A percentile compares a stretch with the other conserved stretches of the same genome.
phyloP scores from a whole-genome alignment of 768 basidiomycete species.

The Agaricus sinodeliciosus region DNA sequence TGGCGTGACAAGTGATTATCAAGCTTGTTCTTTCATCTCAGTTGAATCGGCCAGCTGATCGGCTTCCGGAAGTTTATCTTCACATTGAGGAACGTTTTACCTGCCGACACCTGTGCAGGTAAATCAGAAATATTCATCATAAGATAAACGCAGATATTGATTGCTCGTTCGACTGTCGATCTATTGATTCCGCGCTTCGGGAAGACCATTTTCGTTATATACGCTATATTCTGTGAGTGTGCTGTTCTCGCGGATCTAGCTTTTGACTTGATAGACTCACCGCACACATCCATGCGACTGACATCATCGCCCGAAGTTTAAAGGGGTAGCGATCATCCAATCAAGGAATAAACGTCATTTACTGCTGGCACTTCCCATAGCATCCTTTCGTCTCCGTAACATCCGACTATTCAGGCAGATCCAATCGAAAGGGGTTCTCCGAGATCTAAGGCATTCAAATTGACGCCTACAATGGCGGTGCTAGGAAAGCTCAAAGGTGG shows the following conservation, averaged over 20 bases:
- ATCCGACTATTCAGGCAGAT: slow-evolving; percentile 1
- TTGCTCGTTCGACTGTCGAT: background rate
- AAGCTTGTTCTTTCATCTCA: background rate
- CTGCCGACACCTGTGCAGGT: slow-evolving; percentile 3
- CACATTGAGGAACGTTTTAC: background rate
- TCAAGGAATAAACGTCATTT: slow-evolving; percentile 7
- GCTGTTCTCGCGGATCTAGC: background rate
- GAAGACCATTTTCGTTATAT: background rate
- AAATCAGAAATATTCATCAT: slow-evolving; percentile 5
- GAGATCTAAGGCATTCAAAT: background rate
- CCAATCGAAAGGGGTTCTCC: background rate
- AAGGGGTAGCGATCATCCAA: slow-evolving; percentile 2
- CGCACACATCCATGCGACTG: background rate
- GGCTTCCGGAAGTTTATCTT: slow-evolving; percentile 6
- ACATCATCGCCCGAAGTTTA: slow-evolving; percentile 6
- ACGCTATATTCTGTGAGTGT: background rate
- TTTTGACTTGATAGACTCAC: background rate
- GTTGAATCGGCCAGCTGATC: slow-evolving; percentile 6
- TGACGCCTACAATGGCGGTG: background rate
- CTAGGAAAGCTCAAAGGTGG: slow-evolving; percentile 1
- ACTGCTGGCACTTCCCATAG: slow-evolving; percentile 7
- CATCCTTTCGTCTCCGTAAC: slow-evolving; percentile 7
- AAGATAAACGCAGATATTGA: background rate
- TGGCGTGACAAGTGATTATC: slow-evolving; percentile 2
- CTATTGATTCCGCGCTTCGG: background rate